Percentiles rank a stretch among this genome's conserved stretches.
These are phyloP conservation scores for Pestalotiopsis fici DNA, from an alignment of 2,329 filamentous ascomycete species.

Conservation along the genomic window DNA sequence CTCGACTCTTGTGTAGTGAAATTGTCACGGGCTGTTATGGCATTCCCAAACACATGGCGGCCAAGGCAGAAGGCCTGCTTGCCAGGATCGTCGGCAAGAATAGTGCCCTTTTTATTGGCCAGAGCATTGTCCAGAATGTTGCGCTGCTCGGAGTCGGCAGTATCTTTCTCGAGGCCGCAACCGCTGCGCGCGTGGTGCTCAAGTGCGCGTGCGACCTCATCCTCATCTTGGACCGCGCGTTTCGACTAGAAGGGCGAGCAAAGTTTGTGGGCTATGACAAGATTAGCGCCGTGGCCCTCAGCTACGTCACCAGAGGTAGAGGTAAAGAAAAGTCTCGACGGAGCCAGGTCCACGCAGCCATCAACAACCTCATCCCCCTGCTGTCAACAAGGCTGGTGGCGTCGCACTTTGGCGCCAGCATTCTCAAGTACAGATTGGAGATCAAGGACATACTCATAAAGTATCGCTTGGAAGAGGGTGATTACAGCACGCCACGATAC, in stretches of 20 bases:
- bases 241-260: not conserved
- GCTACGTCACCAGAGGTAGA: not conserved
- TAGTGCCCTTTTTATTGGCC: not conserved
- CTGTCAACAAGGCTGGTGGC: no score
- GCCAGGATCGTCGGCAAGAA: not conserved
- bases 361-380: no score
- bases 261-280: not conserved
- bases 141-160: not conserved
- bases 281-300: not conserved
- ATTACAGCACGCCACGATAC: no score
- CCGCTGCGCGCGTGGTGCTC: not conserved
- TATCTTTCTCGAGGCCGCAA: not conserved
- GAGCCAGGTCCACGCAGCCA: no score
- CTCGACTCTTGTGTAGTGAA: not conserved
- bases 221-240: not conserved
- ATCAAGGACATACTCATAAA: no score
- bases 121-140: not conserved
- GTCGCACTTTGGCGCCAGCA: no score
- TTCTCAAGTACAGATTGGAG: no score
- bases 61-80: not conserved
- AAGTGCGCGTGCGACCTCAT: not conserved
- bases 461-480: no score
- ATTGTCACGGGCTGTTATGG: not conserved
- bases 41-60: not conserved
- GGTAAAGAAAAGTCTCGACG: no score